phyloP scores from a whole-genome alignment of 441 rosid species.

The Pelargonium citronellum region DNA sequence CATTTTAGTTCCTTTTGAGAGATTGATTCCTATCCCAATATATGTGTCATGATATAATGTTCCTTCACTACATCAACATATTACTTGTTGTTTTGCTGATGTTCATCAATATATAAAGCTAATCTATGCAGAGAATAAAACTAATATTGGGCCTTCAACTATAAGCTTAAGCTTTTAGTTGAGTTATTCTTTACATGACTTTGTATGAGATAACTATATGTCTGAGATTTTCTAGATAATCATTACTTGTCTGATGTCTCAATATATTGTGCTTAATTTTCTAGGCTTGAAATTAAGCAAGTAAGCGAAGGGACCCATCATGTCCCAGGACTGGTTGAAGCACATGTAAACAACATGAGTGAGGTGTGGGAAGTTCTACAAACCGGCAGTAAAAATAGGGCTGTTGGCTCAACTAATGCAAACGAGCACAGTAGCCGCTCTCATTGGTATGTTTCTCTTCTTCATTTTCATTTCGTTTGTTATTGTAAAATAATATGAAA shows the following conservation, averaged over 20 bases:
- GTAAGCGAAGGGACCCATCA: constrained; percentile 71
- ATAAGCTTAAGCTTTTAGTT: no score
- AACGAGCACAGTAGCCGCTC: constrained; percentile 96
- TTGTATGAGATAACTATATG: no score
- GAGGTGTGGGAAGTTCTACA: constrained; percentile 90
- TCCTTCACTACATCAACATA: neutral
- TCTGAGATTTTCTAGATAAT: neutral
- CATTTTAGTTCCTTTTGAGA: neutral
- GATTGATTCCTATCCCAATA: neutral
- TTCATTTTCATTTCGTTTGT: neutral
- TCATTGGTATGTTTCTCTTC: constrained; percentile 54
- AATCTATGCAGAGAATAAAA: no score
- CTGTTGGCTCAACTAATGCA: constrained; percentile 79
- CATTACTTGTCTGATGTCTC: constrained; percentile 12
- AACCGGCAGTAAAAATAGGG: constrained; percentile 83
- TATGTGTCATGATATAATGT: neutral
- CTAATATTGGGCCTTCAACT: no score
- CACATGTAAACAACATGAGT: constrained; percentile 57
- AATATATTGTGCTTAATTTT: constrained; percentile 6
- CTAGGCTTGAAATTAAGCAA: constrained; percentile 80
- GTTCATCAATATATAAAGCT: no score
- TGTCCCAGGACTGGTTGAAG: constrained; percentile 85
- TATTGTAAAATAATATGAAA: neutral
- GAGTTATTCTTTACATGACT: no score
- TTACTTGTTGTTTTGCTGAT: no score